Evolutionary conservation across 2,329 filamentous ascomycete genomes (phyloP).

Genomic region (Lachnellula hyalina): DNA sequence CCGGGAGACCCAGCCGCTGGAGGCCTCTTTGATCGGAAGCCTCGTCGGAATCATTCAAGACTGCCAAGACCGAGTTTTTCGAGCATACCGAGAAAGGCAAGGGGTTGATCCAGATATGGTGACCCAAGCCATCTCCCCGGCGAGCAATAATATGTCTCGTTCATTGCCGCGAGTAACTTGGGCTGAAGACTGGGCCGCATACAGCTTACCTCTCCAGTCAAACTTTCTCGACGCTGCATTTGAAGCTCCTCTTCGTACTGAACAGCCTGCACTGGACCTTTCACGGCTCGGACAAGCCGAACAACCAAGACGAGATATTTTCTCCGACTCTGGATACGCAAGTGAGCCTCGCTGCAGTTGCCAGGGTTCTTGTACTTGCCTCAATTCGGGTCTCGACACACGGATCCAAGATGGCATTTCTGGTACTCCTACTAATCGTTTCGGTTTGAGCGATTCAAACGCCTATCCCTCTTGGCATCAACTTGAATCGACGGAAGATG

Average conservation of each 20-base stretch:
- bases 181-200: not conserved
- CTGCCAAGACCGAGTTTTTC: constrained; percentile 8
- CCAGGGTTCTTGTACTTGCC: not conserved
- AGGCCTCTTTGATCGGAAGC: constrained; percentile 9
- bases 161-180: not conserved
- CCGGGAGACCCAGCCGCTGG: constrained; percentile 8
- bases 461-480: not conserved
- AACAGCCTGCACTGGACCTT: not conserved
- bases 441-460: not conserved
- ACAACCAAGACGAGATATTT: not conserved
- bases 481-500: not conserved
- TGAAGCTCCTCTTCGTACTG: not conserved
- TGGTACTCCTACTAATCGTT: not conserved
- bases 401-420: not conserved
- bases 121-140: not conserved
- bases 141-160: not conserved
- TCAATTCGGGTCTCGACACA: not conserved
- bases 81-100: constrained; percentile 3
- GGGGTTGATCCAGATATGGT: not conserved
- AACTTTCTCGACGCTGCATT: not conserved
- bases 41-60: constrained; percentile 9
- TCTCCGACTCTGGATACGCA: not conserved
- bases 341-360: not conserved
- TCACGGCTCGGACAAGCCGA: not conserved
- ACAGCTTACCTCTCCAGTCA: not conserved